Conservation (phyloP, 1,284 basidiomycete genomes). For the Tilletia walkeri region DNA sequence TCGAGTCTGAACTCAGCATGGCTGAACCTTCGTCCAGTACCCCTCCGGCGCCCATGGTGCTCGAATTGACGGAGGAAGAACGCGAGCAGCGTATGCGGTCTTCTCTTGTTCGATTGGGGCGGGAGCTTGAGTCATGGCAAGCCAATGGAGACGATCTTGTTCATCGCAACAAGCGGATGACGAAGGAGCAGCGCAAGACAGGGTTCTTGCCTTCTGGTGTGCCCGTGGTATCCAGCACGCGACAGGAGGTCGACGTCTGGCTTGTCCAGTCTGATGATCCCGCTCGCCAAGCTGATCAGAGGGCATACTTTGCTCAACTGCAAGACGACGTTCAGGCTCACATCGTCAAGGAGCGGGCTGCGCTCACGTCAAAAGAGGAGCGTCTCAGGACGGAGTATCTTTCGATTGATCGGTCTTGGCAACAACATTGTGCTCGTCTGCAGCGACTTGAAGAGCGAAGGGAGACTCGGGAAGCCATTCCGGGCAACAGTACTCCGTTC, state of each 20-base stretch:
- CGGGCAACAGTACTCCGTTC: neutral
- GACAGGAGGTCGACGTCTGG: neutral
- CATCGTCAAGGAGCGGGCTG: neutral
- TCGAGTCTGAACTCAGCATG: too few relatives aligned
- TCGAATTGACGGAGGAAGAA: slow-evolving; percentile 16
- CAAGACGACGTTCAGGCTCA: neutral
- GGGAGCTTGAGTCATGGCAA: slow-evolving; percentile 8
- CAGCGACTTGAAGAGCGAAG: neutral
- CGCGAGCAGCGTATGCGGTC: slow-evolving; percentile 15
- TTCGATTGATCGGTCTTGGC: slow-evolving; percentile 7
- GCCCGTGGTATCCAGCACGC: neutral
- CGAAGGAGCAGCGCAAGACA: neutral
- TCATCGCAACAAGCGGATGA: slow-evolving; percentile 6
- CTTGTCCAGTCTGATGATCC: neutral
- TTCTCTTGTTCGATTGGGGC: neutral
- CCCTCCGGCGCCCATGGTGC: neutral
- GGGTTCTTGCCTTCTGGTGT: neutral
- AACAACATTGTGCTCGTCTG: slow-evolving; percentile 1
- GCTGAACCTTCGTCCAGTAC: neutral
- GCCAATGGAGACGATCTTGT: neutral
- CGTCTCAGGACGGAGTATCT: slow-evolving; percentile 1
- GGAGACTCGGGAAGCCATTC: neutral
- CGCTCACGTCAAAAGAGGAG: slow-evolving; percentile 10
- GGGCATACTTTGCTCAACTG: slow-evolving; percentile 5
- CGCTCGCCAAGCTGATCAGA: neutral